These are phyloP conservation scores for Cyclaneusma minus DNA, from an alignment of 2,329 filamentous ascomycete species.

Conservation along the genomic window DNA sequence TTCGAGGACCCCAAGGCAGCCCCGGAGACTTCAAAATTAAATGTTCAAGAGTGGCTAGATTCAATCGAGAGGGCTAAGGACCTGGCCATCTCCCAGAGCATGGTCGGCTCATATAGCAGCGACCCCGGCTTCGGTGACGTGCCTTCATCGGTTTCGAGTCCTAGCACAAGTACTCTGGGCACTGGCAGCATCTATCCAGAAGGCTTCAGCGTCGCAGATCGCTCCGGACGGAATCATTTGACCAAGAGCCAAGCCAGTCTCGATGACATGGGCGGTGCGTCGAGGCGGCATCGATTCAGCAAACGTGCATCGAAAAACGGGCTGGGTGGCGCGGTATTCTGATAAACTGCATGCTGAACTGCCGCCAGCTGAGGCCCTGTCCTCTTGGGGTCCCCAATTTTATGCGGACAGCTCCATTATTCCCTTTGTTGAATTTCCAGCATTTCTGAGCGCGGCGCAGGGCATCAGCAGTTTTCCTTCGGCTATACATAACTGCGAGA, in stretches of 20 bases:
- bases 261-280: constrained; percentile 22
- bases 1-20: constrained; percentile 86
- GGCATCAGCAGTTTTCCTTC: neutral
- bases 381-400: constrained; percentile 21
- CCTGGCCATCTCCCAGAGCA: constrained; percentile 60
- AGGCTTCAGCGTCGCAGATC: constrained; percentile 33
- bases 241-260: constrained; percentile 41
- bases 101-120: constrained; percentile 46
- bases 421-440: neutral
- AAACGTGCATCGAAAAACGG: constrained; percentile 90
- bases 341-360: too few relatives aligned
- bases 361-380: too few relatives aligned
- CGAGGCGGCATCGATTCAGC: constrained; percentile 60
- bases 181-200: constrained; percentile 33
- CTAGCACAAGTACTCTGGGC: constrained; percentile 51
- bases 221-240: constrained; percentile 38
- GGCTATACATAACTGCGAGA: too few relatives aligned
- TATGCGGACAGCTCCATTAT: neutral
- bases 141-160: constrained; percentile 59
- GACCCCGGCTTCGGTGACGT: constrained; percentile 55
- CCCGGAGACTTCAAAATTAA: constrained; percentile 40
- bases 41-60: constrained; percentile 85
- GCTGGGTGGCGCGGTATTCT: constrained; percentile 81
- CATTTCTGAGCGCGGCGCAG: neutral
- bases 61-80: constrained; percentile 76